Evolutionary conservation across 495 filamentous ascomycete genomes (phyloP), one percentile per base, ranked within the genome.

Genomic region (Penicillium bialowiezense): DNA sequence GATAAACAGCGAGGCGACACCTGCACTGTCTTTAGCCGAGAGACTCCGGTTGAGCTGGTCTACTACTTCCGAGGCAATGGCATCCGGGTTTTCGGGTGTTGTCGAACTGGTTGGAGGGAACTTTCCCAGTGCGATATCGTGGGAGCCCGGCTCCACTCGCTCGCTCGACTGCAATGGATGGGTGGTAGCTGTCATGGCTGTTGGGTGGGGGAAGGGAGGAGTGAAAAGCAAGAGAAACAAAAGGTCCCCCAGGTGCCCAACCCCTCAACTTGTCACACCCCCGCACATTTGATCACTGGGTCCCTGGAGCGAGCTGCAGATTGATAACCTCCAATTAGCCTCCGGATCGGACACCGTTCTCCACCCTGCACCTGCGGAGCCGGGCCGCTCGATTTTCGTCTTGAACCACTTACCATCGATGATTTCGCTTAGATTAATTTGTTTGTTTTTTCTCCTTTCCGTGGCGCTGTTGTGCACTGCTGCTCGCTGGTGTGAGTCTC

Each of bases 111-210:
- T 64, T 38, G 42, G 19, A n/a, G 70, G 70, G 36, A 72, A 65
- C 24, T 54, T 46, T 3, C 67, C 70, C 2, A 66, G 39, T 3
- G 71, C 64, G 42, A 82, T 66, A 46, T 80, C 78, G 56, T 71
- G 51, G 3, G 84, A 87, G 26, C 84, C 84, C 1, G 82, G 77
- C 52, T 81, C 83, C 29, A 77, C 61, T 36, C 79, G 73, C 44
- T 85, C 72, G 56, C 73, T 70, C 17, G 82, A 82, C n/a, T 65
- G 70, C 1, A 19, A 13, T n/a, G 57, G 6, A 3, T 33, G 17
- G 18, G 19, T 44, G 29, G 31, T 34, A 7, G 29, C 23, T 18
- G 48, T 34, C 58, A 61, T 61, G 37, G 34, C 50, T 35, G 21
- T 3, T 29, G 2, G 5, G 3, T 37, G 35, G 4, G 17, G n/a